Evolutionary conservation across 768 basidiomycete genomes (phyloP).

Genomic region (Phanerodontia chrysosporium): DNA sequence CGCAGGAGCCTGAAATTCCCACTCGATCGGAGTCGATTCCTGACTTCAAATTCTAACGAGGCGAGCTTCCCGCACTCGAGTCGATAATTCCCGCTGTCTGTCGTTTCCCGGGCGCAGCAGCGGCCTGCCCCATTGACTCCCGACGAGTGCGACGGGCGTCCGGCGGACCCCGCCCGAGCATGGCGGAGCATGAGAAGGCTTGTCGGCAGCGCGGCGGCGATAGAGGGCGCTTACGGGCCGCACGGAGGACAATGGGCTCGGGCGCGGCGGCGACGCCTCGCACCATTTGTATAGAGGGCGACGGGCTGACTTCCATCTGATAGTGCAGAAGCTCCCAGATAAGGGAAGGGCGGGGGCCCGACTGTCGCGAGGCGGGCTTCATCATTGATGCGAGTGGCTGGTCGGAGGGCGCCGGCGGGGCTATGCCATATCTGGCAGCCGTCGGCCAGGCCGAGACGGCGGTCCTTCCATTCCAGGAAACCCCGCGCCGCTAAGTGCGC

Average conservation of each 20-base stretch:
- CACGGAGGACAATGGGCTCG: background rate
- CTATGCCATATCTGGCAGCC: conserved; percentile 3
- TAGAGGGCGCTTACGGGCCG: background rate
- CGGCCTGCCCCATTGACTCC: background rate
- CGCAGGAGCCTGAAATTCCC: conserved; percentile 2
- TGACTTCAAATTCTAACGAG: conserved; percentile 4
- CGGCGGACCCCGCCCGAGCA: background rate
- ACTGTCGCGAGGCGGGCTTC: background rate
- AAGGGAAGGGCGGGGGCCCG: background rate
- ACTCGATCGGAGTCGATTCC: background rate
- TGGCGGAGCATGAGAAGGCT: background rate
- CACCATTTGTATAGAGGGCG: background rate
- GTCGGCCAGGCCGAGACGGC: conserved; percentile 3
- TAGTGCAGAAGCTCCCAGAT: background rate
- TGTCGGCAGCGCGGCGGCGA: background rate
- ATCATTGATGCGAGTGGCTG: conserved; percentile 6
- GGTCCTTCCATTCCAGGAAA: background rate
- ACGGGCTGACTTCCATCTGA: background rate
- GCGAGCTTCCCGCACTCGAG: background rate
- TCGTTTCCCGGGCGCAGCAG: background rate
- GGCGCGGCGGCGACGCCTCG: background rate
- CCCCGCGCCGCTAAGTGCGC: background rate
- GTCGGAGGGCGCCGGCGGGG: background rate
- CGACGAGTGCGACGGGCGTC: background rate
- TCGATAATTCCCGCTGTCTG: background rate